These are phyloP conservation scores for Yamadazyma spencermartinsiae DNA, from an alignment of 1,139 yeast genomes.

Conservation along the genomic window DNA sequence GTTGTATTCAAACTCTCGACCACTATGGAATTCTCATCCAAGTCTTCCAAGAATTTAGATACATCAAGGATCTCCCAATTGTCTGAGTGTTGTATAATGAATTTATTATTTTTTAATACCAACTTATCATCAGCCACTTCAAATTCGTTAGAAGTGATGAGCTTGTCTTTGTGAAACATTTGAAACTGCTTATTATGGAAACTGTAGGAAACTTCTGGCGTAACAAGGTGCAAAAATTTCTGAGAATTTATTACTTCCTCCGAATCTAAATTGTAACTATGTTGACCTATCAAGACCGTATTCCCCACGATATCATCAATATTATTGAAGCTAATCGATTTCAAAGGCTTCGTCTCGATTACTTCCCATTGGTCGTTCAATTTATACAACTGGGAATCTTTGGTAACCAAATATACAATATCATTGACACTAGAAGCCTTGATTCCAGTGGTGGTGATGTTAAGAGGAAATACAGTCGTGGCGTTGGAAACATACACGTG, in stretches of 20 bases:
- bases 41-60: slow-evolving; percentile 26
- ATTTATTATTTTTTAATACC: background rate
- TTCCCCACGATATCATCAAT: slow-evolving; percentile 16
- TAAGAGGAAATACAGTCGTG: slow-evolving; percentile 4
- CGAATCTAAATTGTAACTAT: background rate
- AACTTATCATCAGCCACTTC: slow-evolving; percentile 1
- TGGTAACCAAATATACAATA: slow-evolving; percentile 15
- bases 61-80: slow-evolving; percentile 10
- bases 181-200: slow-evolving; percentile 1
- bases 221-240: background rate
- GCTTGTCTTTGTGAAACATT: slow-evolving; percentile 1
- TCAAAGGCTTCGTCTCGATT: slow-evolving; percentile 1
- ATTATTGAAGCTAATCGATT: slow-evolving; percentile 12
- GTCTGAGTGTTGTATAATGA: background rate
- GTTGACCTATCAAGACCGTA: slow-evolving; percentile 1
- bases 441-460: slow-evolving; percentile 8
- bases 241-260: background rate
- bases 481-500: slow-evolving; percentile 6
- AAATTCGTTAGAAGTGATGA: background rate
- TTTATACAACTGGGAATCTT: slow-evolving; percentile 13
- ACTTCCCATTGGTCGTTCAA: slow-evolving; percentile 11
- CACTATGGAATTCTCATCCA: slow-evolving; percentile 13
- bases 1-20: slow-evolving; percentile 16
- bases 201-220: slow-evolving; percentile 1
- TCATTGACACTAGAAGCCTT: slow-evolving; percentile 12